phyloP scores from a whole-genome alignment of 2,329 filamentous ascomycete genomes.

The Ophiostoma sp. region DNA sequence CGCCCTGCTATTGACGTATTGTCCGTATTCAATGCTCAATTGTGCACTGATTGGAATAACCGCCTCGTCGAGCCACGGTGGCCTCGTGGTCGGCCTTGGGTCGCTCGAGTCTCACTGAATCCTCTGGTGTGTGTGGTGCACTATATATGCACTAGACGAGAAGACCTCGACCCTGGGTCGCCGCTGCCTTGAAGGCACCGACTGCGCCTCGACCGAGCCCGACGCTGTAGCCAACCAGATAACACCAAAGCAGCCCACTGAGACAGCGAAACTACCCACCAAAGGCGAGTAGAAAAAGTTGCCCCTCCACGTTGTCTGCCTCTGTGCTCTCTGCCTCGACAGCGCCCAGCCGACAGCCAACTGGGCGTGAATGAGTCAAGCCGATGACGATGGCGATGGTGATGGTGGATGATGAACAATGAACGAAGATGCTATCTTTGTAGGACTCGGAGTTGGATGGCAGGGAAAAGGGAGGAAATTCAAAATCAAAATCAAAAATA shows the following conservation, averaged over 20 bases:
- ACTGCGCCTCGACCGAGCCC: background rate
- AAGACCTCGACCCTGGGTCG: background rate
- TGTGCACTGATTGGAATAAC: background rate
- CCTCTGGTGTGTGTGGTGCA: no score
- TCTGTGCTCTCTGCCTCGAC: background rate
- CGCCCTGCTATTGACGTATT: background rate
- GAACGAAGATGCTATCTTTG: background rate
- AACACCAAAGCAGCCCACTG: slow-evolving; percentile 12
- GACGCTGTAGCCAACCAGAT: slow-evolving; percentile 9
- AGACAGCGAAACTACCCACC: background rate
- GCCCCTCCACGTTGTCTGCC: slow-evolving; percentile 8
- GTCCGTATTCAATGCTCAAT: background rate
- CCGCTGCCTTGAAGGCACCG: slow-evolving; percentile 9
- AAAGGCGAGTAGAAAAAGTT: slow-evolving; percentile 3
- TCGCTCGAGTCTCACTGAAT: background rate
- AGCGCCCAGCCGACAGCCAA: background rate
- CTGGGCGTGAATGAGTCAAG: slow-evolving; percentile 12
- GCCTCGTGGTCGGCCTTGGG: background rate
- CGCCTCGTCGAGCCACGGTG: background rate
- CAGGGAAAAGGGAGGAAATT: background rate
- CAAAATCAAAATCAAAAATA: background rate
- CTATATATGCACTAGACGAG: background rate
- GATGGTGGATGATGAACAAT: background rate
- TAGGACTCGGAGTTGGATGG: background rate
- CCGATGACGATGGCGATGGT: background rate